A percentile compares a stretch with the other conserved stretches of the same genome.
Evolutionary conservation across 31 red algal genomes (phyloP).

Genomic region (Endocladia muricata): DNA sequence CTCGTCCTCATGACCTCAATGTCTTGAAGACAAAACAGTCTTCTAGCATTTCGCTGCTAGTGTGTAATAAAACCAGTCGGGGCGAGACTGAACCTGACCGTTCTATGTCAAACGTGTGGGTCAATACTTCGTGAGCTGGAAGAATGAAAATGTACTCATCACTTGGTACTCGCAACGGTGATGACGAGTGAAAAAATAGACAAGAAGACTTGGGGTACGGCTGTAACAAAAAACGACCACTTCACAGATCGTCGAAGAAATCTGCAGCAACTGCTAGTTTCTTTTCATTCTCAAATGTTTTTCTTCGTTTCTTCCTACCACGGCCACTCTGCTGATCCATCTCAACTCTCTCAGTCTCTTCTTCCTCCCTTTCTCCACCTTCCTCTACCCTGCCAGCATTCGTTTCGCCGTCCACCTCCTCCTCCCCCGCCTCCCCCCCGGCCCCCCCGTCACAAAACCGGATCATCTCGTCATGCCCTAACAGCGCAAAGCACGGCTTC

Average conservation of each 20-base stretch:
- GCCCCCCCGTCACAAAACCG: slow-evolving; percentile 29
- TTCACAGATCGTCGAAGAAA: slow-evolving; percentile 26
- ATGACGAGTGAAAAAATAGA: too few species aligned
- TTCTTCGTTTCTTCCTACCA: not conserved
- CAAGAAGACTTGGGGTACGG: too few species aligned
- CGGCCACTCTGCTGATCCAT: not conserved
- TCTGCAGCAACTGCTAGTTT: not conserved
- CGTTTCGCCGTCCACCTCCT: slow-evolving; percentile 10
- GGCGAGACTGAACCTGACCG: too few species aligned
- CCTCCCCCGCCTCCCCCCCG: slow-evolving; percentile 10
- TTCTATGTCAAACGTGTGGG: too few species aligned
- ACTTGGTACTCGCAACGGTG: too few species aligned
- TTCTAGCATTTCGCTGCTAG: too few species aligned
- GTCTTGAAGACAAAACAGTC: too few species aligned
- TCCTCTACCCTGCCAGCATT: not conserved
- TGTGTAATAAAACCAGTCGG: too few species aligned
- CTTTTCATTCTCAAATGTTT: not conserved
- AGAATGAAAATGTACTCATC: too few species aligned
- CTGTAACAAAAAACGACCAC: too few species aligned
- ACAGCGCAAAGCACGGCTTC: slow-evolving; percentile 25
- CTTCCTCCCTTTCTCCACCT: not conserved
- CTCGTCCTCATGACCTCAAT: too few species aligned
- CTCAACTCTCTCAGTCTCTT: not conserved
- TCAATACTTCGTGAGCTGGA: too few species aligned
- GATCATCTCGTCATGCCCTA: slow-evolving; percentile 23